Evolutionary conservation across 202 grass and related monocot genomes (phyloP).

Genomic region (Brachypodium distachyon): DNA sequence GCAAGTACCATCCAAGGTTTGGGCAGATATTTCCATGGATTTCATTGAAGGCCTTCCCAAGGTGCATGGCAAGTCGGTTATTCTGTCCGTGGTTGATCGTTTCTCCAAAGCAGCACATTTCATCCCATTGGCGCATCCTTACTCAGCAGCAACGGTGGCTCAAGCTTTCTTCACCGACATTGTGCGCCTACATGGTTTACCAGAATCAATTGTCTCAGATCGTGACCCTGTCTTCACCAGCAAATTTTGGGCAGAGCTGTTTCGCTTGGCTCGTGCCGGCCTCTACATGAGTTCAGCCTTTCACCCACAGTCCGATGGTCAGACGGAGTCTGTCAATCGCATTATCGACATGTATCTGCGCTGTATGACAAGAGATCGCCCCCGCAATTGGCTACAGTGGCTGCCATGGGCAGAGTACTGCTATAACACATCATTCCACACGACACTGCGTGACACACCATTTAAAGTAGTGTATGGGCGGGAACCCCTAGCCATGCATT

Average conservation of each 20-base stretch:
- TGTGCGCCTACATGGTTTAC: neutral
- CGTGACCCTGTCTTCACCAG: neutral
- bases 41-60: too few relatives aligned
- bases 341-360: neutral
- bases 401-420: neutral
- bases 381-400: neutral
- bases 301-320: neutral
- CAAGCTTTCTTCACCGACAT: neutral
- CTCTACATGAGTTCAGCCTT: neutral
- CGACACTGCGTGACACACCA: neutral
- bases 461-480: neutral
- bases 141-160: neutral
- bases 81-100: too few relatives aligned
- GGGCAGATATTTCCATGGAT: too few relatives aligned
- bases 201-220: neutral
- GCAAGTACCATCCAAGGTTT: too few relatives aligned
- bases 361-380: neutral
- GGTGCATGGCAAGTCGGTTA: neutral
- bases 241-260: neutral
- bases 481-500: neutral
- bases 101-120: neutral
- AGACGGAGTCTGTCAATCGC: neutral
- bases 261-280: rapidly evolving
- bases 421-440: neutral
- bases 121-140: neutral